Evolutionary conservation across 805 yeast species (phyloP).

Genomic region (Candida odintsovae): DNA sequence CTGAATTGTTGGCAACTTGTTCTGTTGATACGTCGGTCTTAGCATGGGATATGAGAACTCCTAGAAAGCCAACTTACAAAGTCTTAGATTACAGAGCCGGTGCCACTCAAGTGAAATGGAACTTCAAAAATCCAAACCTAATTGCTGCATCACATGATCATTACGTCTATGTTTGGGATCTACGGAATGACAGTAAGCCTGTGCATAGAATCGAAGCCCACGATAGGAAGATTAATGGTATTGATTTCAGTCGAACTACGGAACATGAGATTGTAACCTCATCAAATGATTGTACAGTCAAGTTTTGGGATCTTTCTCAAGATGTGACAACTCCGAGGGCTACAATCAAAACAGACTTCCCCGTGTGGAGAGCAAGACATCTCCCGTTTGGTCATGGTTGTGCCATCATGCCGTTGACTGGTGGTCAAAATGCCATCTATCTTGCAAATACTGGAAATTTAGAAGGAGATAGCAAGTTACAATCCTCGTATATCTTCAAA

Average conservation of each 20-base stretch:
- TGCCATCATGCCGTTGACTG: conserved; percentile 85
- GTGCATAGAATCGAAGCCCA: conserved; percentile 68
- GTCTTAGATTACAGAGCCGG: conserved; percentile 97
- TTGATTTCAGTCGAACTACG: conserved; percentile 67
- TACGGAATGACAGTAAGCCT: conserved; percentile 76
- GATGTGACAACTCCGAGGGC: conserved; percentile 41
- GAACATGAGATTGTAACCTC: conserved; percentile 67
- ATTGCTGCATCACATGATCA: conserved; percentile 86
- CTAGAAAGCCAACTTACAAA: conserved; percentile 62
- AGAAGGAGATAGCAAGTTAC: conserved; percentile 31
- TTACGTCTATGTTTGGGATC: conserved; percentile 81
- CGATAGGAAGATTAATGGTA: conserved; percentile 79
- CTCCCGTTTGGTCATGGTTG: conserved; percentile 87
- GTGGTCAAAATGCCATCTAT: conserved; percentile 56
- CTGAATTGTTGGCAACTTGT: conserved; percentile 87
- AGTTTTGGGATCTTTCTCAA: conserved; percentile 66
- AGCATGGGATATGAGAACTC: conserved; percentile 87
- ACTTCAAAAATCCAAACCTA: conserved; percentile 63
- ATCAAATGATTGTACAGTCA: conserved; percentile 81
- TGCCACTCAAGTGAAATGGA: conserved; percentile 95
- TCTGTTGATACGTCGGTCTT: conserved; percentile 84
- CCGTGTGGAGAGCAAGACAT: conserved; percentile 83
- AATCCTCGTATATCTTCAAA: conserved; percentile 55
- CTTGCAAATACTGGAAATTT: conserved; percentile 25
- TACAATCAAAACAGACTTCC: conserved; percentile 67